phyloP scores from a whole-genome alignment of 257 asterid genomes.

The Gentiana straminea region DNA sequence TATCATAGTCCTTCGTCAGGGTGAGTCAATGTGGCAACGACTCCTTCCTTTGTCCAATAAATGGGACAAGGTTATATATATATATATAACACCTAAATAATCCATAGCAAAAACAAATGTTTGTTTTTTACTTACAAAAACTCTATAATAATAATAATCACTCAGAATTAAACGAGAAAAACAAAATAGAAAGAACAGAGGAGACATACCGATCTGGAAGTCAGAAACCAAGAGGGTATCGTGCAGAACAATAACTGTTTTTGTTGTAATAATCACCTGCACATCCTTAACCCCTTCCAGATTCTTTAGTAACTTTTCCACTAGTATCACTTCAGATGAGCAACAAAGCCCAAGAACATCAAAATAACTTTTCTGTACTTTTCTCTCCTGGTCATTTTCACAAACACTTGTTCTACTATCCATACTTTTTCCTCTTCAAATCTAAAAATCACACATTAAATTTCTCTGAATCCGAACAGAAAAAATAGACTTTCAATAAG shows the following conservation, averaged over 20 bases:
- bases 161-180: background rate
- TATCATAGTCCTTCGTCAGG: no score
- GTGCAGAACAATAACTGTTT: slow-evolving; percentile 54
- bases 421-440: no score
- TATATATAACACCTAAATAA: background rate
- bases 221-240: slow-evolving; percentile 48
- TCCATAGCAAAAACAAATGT: background rate
- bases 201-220: slow-evolving; percentile 43
- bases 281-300: slow-evolving; percentile 61
- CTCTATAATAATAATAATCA: no score
- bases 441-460: no score
- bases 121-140: no score
- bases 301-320: slow-evolving; percentile 44
- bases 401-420: no score
- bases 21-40: no score
- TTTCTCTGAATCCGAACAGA: no score
- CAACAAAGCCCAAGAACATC: slow-evolving; percentile 84
- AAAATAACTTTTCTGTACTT: slow-evolving; percentile 64
- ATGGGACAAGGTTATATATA: no score
- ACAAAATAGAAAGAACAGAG: background rate
- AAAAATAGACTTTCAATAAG: no score
- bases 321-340: slow-evolving; percentile 43
- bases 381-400: slow-evolving; percentile 5
- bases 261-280: slow-evolving; percentile 52
- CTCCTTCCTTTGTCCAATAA: no score